Evolutionary conservation across 2,329 filamentous ascomycete species (phyloP), one percentile per base, ranked within the genome.

Genomic region (Coniochaeta ligniaria): DNA sequence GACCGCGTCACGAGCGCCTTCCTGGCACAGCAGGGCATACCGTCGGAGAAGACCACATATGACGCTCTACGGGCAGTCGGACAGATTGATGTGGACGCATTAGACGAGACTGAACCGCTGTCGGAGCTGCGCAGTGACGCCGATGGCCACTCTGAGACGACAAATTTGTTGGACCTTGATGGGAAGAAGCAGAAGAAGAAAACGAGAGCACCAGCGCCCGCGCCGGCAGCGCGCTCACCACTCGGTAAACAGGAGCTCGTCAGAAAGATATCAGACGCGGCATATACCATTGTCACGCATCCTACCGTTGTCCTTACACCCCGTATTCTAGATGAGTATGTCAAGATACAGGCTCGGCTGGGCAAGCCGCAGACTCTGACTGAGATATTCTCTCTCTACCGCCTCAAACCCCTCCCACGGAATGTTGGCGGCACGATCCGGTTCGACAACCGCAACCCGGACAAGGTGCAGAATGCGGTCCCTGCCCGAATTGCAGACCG

Each of bases 261-360:
- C 60, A 75, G 81, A 66, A 77, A 76, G 66, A 78, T 88, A 60
- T 86, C 85, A 24, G 71, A 81, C 58, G 74, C 83, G 8, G 86
- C 89, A n/a, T 89, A 90, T 71, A 78, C 82, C 41, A 83, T 97
- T 60, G 72, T 96, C 62, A 82, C 83, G 56, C 85, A 94, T 66
- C 86, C 89, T 4, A 86, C 88, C 62, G 87, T 97, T 56, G 90
- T 92, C 75, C 90, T 98, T 70, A 90, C 90, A 5, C 85, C 88
- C 9, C 78, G 82, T 33, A 78, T 94, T 36, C 83, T 98, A 43
- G 79, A 83, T 61, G 74, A 83, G 66, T 98, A 97, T 73, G 87
- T 96, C 63, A 80, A 84, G 41, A 85, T 91, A 52, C 92, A 96
- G 72, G 81, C 87, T 31, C 81, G 87, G 12, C 83, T 98, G 50